Conservation (phyloP, 2,329 filamentous ascomycete genomes). For the Seiridium unicorne region DNA sequence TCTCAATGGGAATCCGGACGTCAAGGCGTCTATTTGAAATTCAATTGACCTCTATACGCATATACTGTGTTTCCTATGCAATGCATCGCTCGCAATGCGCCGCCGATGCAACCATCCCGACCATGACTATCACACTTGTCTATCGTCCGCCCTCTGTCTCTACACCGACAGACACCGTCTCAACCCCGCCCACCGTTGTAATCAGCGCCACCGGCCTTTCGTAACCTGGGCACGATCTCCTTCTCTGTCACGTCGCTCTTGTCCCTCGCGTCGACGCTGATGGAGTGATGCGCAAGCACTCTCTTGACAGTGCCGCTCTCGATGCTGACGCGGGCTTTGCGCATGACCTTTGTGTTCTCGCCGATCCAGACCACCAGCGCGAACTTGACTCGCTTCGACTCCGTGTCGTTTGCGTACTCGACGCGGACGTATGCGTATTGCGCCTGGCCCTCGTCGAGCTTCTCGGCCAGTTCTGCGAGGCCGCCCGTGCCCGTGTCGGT, state of each 20-base stretch:
- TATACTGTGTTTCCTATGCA: not conserved
- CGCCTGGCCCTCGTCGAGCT: slow-evolving; percentile 58
- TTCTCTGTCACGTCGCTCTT: slow-evolving; percentile 58
- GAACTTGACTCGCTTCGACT: slow-evolving; percentile 69
- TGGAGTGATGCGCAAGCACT: slow-evolving; percentile 62
- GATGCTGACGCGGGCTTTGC: slow-evolving; percentile 66
- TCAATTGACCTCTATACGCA: not conserved
- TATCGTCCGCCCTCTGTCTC: not conserved
- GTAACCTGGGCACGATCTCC: slow-evolving; percentile 59
- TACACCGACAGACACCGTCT: slow-evolving; percentile 8
- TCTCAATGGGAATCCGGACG: too few species aligned
- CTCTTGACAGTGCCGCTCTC: slow-evolving; percentile 66
- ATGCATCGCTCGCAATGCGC: not conserved
- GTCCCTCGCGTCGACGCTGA: slow-evolving; percentile 62
- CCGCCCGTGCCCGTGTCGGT: slow-evolving; percentile 59
- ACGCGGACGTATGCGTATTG: slow-evolving; percentile 66
- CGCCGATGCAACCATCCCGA: not conserved
- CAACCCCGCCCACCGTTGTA: slow-evolving; percentile 66
- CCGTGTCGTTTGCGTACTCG: slow-evolving; percentile 70
- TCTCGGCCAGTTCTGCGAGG: slow-evolving; percentile 53
- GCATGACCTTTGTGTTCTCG: slow-evolving; percentile 63
- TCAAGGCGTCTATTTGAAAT: not conserved
- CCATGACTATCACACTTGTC: not conserved
- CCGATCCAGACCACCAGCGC: slow-evolving; percentile 68
- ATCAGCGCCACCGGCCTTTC: slow-evolving; percentile 68